Conservation (phyloP, 129 eudicot genomes). For the Pulicaria dysenterica region DNA sequence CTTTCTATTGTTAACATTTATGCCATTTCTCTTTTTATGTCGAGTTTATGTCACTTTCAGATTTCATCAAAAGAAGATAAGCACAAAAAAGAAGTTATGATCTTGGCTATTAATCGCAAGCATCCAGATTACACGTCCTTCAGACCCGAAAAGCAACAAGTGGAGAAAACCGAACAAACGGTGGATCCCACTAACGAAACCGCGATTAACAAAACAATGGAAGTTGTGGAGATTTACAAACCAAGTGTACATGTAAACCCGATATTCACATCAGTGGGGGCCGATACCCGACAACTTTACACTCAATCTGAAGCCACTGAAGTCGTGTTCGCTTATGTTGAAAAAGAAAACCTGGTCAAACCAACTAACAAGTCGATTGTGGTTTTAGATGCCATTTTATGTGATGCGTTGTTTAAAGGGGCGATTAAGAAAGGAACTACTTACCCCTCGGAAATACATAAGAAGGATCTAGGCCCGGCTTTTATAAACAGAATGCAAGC, state of each 20-base stretch:
- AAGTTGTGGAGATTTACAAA: conserved; percentile 77
- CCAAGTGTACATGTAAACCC: conserved; percentile 84
- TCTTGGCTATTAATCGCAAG: conserved; percentile 62
- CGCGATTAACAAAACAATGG: conserved; percentile 42
- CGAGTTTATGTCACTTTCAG: conserved; percentile 38
- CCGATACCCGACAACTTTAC: conserved; percentile 65
- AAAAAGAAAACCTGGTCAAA: conserved; percentile 78
- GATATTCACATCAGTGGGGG: conserved; percentile 78
- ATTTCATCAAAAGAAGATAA: conserved; percentile 92
- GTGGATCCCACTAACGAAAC: conserved; percentile 36
- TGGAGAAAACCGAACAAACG: conserved; percentile 60
- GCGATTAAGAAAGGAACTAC: conserved; percentile 82
- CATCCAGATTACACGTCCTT: conserved; percentile 78
- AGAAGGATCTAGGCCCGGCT: conserved; percentile 68
- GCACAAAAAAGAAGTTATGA: conserved; percentile 75
- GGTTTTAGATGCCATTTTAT: conserved; percentile 69
- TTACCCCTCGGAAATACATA: conserved; percentile 91
- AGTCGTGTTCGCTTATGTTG: conserved; percentile 68
- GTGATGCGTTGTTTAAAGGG: conserved; percentile 93
- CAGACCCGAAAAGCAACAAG: conserved; percentile 73
- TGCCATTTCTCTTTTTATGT: not conserved
- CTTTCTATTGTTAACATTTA: no score
- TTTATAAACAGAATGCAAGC: conserved; percentile 93
- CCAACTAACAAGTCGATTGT: conserved; percentile 65
- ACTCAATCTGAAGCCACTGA: conserved; percentile 78